Conservation (phyloP, 768 basidiomycete genomes). For the Lactifluus piperatus region DNA sequence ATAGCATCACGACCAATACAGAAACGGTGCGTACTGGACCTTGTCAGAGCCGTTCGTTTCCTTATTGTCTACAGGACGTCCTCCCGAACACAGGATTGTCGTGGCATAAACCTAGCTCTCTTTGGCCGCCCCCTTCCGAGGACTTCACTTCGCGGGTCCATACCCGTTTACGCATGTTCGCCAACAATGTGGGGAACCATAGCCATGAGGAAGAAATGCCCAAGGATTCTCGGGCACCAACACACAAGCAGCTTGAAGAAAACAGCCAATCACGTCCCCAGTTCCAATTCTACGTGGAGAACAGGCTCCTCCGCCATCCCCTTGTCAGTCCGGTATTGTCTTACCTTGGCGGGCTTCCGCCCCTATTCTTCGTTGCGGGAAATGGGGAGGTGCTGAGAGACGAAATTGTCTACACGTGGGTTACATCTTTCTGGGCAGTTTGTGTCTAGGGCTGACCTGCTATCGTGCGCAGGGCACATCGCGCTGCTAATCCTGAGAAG, state of each 20-base stretch:
- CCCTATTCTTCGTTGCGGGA: slow-evolving; percentile 74
- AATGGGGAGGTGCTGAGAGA: slow-evolving; percentile 90
- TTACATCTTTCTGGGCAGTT: too few relatives aligned
- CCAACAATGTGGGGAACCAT: slow-evolving; percentile 39
- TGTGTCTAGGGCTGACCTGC: slow-evolving; percentile 38
- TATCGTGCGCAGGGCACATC: slow-evolving; percentile 57
- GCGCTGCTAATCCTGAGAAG: slow-evolving; percentile 73
- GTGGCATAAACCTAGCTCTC: slow-evolving; percentile 65
- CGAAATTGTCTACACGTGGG: slow-evolving; percentile 77
- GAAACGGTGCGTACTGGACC: slow-evolving; percentile 46
- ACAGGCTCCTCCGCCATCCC: slow-evolving; percentile 68
- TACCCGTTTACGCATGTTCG: slow-evolving; percentile 48
- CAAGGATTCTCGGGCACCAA: neutral
- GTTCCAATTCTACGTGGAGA: slow-evolving; percentile 81
- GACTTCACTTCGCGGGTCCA: slow-evolving; percentile 44
- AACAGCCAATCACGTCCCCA: slow-evolving; percentile 39
- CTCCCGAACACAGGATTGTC: slow-evolving; percentile 67
- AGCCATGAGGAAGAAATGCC: neutral
- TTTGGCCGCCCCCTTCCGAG: slow-evolving; percentile 73
- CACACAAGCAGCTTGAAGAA: neutral
- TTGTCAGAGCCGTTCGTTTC: slow-evolving; percentile 33
- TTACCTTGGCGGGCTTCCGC: slow-evolving; percentile 87
- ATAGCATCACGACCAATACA: slow-evolving; percentile 78
- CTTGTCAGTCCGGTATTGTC: slow-evolving; percentile 72
- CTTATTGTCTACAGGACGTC: slow-evolving; percentile 49